These are phyloP conservation scores for Fusarium aywerte DNA, from an alignment of 2,329 filamentous ascomycete genomes.

Conservation along the genomic window DNA sequence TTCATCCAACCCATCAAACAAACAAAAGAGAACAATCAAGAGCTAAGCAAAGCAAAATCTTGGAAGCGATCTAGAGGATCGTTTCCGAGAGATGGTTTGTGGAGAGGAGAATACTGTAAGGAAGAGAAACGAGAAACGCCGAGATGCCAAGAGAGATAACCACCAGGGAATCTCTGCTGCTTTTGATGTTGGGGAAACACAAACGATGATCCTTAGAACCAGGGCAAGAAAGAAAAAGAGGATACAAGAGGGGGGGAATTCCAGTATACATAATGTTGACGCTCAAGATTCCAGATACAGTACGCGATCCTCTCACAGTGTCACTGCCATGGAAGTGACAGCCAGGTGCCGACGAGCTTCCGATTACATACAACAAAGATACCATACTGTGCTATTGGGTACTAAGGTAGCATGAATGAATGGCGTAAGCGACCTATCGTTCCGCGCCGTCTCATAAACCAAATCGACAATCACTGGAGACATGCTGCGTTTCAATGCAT, in stretches of 20 bases:
- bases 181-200: conserved; percentile 27
- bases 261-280: conserved; percentile 7
- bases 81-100: conserved; percentile 15
- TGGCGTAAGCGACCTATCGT: conserved; percentile 5
- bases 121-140: conserved; percentile 20
- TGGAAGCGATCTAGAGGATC: not conserved
- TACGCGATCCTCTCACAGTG: conserved; percentile 34
- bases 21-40: conserved; percentile 5
- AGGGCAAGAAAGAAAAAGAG: not conserved
- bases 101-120: conserved; percentile 1
- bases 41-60: not conserved
- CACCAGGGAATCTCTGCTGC: conserved; percentile 30
- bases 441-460: conserved; percentile 8
- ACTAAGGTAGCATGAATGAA: not conserved
- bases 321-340: conserved; percentile 24
- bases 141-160: conserved; percentile 40
- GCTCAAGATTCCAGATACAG: too few species aligned
- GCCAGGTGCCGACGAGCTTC: not conserved
- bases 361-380: conserved; percentile 2
- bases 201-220: conserved; percentile 1
- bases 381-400: not conserved
- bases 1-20: not conserved
- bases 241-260: not conserved
- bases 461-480: conserved; percentile 29
- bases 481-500: conserved; percentile 22